Evolutionary conservation across 2,329 filamentous ascomycete species (phyloP).

Genomic region (Sporothrix brasiliensis): DNA sequence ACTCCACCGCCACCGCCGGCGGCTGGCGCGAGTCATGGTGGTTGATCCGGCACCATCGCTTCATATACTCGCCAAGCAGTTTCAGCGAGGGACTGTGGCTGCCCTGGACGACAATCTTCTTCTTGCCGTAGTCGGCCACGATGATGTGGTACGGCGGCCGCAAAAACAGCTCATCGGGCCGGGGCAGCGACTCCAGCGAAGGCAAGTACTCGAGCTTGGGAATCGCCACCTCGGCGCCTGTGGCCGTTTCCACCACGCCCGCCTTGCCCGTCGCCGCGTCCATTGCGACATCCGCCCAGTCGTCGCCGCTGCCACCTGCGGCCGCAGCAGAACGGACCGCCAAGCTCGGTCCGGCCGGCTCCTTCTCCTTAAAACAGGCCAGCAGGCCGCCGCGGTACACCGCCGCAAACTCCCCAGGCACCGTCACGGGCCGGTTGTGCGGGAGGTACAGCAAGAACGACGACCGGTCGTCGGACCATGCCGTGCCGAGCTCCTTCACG

Average conservation of each 20-base stretch:
- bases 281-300: slow-evolving; percentile 51
- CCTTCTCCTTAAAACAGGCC: slow-evolving; percentile 43
- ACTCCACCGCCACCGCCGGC: slow-evolving; percentile 47
- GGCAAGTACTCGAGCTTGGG: slow-evolving; percentile 46
- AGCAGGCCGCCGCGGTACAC: slow-evolving; percentile 45
- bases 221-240: not conserved
- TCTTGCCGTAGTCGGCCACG: slow-evolving; percentile 42
- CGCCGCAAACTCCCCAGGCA: slow-evolving; percentile 44
- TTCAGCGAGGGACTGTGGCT: slow-evolving; percentile 53
- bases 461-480: slow-evolving; percentile 45
- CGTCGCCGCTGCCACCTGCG: slow-evolving; percentile 41
- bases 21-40: slow-evolving; percentile 46
- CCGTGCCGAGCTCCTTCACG: slow-evolving; percentile 38
- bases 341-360: slow-evolving; percentile 20
- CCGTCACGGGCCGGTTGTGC: slow-evolving; percentile 39
- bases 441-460: slow-evolving; percentile 49
- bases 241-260: slow-evolving; percentile 40
- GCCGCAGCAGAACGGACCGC: not conserved
- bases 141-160: slow-evolving; percentile 54
- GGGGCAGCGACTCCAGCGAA: slow-evolving; percentile 46
- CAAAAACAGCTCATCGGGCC: slow-evolving; percentile 53
- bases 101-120: slow-evolving; percentile 49
- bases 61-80: slow-evolving; percentile 51
- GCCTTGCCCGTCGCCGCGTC: slow-evolving; percentile 43
- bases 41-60: slow-evolving; percentile 53